phyloP scores from a whole-genome alignment of 1,284 basidiomycete species.

The Trichosporon faecale region DNA sequence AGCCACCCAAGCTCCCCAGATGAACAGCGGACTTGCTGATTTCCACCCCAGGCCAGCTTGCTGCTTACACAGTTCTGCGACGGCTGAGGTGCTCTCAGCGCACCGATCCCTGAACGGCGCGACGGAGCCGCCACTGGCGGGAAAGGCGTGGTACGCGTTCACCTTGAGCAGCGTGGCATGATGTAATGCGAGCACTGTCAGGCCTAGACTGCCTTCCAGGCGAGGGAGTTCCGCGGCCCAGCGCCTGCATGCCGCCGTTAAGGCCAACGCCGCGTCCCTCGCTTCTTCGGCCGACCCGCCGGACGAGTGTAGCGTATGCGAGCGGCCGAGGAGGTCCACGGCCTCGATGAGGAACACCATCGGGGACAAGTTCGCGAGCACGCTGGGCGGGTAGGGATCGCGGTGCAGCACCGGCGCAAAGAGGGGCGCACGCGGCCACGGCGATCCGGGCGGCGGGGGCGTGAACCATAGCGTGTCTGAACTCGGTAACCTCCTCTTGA shows the following conservation, averaged over 20 bases:
- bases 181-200: constrained; percentile 31
- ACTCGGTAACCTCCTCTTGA: constrained; percentile 44
- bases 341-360: constrained; percentile 50
- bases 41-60: constrained; percentile 34
- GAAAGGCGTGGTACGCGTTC: constrained; percentile 50
- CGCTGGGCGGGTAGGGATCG: constrained; percentile 19
- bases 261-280: constrained; percentile 41
- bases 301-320: constrained; percentile 44
- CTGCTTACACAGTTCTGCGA: constrained; percentile 33
- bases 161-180: constrained; percentile 51
- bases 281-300: constrained; percentile 40
- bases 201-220: not conserved
- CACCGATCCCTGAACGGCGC: constrained; percentile 47
- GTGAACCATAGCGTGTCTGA: constrained; percentile 45
- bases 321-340: constrained; percentile 47
- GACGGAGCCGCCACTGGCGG: constrained; percentile 43
- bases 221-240: constrained; percentile 41
- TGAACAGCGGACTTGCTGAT: constrained; percentile 42
- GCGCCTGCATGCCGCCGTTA: constrained; percentile 38
- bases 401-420: constrained; percentile 45
- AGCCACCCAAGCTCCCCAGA: constrained; percentile 51
- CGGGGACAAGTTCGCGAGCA: constrained; percentile 35
- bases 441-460: not conserved
- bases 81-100: constrained; percentile 32
- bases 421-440: constrained; percentile 20